phyloP scores from a whole-genome alignment of 225 moss, liverwort and hornwort genomes.

The Bryum argenteum region DNA sequence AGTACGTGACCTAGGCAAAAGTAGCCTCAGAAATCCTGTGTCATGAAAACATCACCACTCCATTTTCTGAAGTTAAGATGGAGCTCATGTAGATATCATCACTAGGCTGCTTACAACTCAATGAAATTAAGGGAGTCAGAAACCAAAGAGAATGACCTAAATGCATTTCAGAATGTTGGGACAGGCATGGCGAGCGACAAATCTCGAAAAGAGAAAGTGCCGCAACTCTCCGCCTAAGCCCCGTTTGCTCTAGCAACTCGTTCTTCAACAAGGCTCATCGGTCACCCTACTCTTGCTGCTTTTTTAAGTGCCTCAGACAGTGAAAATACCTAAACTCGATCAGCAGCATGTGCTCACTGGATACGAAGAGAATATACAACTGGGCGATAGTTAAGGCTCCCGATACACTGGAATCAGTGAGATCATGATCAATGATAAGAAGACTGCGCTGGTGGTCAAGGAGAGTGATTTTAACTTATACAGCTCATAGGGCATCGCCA shows the following conservation, averaged over 20 bases:
- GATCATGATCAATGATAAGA: too few species aligned
- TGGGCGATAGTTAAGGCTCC: not conserved
- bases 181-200: constrained; percentile 25
- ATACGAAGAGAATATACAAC: not conserved
- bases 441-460: too few species aligned
- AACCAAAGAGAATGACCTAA: not conserved
- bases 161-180: constrained; percentile 12
- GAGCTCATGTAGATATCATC: constrained; percentile 30
- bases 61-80: constrained; percentile 9
- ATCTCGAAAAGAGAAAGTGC: constrained; percentile 19
- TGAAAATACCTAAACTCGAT: not conserved
- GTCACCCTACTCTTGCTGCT: constrained; percentile 47
- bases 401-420: too few species aligned
- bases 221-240: constrained; percentile 12
- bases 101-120: not conserved
- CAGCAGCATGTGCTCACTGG: not conserved
- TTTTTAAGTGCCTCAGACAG: constrained; percentile 31
- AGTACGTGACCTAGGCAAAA: not conserved
- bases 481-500: too few species aligned
- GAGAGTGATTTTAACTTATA: too few species aligned
- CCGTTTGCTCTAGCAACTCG: constrained; percentile 34
- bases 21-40: constrained; percentile 23
- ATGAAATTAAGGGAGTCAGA: constrained; percentile 4
- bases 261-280: constrained; percentile 55
- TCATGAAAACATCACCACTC: constrained; percentile 27